A percentile compares a stretch with the other conserved stretches of the same genome.
phyloP scores from a whole-genome alignment of 2,329 filamentous ascomycete species.

The Xylaria sp. region DNA sequence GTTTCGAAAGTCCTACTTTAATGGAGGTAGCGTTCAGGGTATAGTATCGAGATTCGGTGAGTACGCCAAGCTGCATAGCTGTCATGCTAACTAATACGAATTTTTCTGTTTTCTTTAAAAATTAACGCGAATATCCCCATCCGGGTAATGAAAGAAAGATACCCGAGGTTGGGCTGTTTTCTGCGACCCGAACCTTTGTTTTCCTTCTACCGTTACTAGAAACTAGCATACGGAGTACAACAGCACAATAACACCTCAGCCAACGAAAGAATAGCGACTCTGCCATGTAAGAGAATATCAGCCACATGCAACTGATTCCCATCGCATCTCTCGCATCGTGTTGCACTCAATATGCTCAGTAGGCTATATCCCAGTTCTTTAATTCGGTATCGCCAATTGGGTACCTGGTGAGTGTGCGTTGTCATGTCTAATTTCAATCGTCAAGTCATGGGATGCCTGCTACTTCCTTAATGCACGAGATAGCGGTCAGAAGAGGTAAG shows the following conservation, averaged over 20 bases:
- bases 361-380: neutral
- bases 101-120: neutral
- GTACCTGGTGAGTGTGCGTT: too few species aligned
- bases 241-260: neutral
- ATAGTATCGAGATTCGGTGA: neutral
- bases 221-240: neutral
- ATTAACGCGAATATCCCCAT: neutral
- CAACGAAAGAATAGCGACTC: neutral
- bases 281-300: neutral
- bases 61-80: conserved; percentile 1
- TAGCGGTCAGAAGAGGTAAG: too few species aligned
- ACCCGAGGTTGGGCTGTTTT: neutral
- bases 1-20: neutral
- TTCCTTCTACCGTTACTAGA: neutral
- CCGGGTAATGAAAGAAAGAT: neutral
- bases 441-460: too few species aligned
- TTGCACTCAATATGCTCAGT: neutral
- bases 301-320: neutral
- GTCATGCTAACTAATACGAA: conserved; percentile 8
- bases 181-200: neutral
- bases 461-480: too few species aligned
- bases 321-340: neutral
- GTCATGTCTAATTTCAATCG: too few species aligned
- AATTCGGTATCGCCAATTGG: neutral
- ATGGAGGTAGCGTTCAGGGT: neutral